Conservation (phyloP, 2,329 filamentous ascomycete species). For the Leptographium radiaticola region DNA sequence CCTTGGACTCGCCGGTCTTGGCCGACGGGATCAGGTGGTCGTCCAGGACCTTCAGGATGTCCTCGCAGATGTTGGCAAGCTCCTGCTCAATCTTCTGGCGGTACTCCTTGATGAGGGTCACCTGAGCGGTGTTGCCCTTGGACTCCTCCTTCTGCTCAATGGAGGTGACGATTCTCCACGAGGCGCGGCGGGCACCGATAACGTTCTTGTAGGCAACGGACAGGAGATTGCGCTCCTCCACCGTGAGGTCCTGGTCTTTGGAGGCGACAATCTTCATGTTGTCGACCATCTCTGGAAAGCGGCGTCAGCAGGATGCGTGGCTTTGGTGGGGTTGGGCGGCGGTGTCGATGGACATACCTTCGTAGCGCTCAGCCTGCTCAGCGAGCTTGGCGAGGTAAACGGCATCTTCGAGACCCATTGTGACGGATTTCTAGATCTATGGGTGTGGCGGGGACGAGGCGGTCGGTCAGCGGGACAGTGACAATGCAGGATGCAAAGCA, state of each 20-base stretch:
- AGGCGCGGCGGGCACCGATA: conserved; percentile 89
- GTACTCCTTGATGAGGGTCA: conserved; percentile 91
- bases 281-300: conserved; percentile 81
- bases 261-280: conserved; percentile 99
- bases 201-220: conserved; percentile 99
- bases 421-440: conserved; percentile 31
- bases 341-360: conserved; percentile 50
- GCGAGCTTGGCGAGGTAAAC: conserved; percentile 99
- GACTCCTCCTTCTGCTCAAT: conserved; percentile 99
- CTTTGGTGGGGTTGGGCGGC: background rate
- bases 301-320: conserved; percentile 4
- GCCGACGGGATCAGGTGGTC: conserved; percentile 88
- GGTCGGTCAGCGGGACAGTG: conserved; percentile 1
- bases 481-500: background rate
- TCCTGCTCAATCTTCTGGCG: conserved; percentile 96
- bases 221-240: conserved; percentile 94
- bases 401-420: conserved; percentile 98
- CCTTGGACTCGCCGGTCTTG: conserved; percentile 93
- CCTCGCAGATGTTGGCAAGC: conserved; percentile 94
- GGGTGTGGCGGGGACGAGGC: conserved; percentile 4
- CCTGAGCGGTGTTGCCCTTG: conserved; percentile 90
- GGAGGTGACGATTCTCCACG: conserved; percentile 95
- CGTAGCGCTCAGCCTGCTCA: conserved; percentile 99
- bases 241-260: conserved; percentile 68
- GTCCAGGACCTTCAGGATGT: conserved; percentile 91